Percentiles rank a stretch among this genome's conserved stretches.
phyloP scores from a whole-genome alignment of 2,329 filamentous ascomycete genomes.

The Penicillium polonicum region DNA sequence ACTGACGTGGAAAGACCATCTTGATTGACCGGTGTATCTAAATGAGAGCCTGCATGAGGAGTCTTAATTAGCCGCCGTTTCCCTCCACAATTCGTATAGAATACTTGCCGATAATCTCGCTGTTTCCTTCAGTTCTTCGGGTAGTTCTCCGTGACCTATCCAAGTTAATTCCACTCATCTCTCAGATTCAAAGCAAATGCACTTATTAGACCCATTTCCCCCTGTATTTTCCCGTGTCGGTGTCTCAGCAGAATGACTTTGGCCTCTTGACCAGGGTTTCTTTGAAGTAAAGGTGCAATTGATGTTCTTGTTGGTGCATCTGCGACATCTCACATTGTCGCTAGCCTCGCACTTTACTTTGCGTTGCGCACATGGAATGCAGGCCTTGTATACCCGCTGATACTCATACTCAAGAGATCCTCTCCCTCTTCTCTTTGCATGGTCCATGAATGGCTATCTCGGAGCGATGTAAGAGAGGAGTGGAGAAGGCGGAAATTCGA shows the following conservation, averaged over 20 bases:
- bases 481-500: neutral
- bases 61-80: neutral
- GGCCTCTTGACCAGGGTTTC: neutral
- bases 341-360: conserved; percentile 48
- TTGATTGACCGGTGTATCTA: conserved; percentile 5
- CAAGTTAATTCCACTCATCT: neutral
- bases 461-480: neutral
- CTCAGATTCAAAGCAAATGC: neutral
- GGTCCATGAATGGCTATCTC: neutral
- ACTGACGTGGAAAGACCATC: conserved; percentile 40
- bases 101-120: neutral
- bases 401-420: conserved; percentile 32
- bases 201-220: neutral
- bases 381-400: conserved; percentile 50
- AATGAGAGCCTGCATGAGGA: neutral
- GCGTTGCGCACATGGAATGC: conserved; percentile 46
- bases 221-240: neutral
- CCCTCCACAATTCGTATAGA: neutral
- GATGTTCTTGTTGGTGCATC: conserved; percentile 45
- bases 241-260: neutral
- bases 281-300: conserved; percentile 41
- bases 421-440: neutral
- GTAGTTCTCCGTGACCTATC: neutral
- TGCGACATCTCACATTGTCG: conserved; percentile 35
- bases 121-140: neutral